Conservation (phyloP, 495 filamentous ascomycete species). For the Lasiosphaeria hispida region DNA sequence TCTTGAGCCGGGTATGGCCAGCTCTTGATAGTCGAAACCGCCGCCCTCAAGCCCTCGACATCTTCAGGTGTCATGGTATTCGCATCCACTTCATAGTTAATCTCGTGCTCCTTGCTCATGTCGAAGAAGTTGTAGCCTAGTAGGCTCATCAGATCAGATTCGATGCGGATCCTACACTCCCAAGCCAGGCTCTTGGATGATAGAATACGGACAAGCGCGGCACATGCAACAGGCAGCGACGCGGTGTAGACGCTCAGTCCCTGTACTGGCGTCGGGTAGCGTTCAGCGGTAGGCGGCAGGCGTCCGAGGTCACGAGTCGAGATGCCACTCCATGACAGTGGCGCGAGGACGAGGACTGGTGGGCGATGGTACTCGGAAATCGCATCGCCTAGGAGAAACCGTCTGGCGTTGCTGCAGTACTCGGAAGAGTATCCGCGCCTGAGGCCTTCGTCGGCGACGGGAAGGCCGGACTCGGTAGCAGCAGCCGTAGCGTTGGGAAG, state of each 20-base stretch:
- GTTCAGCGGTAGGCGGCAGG: conserved; percentile 1
- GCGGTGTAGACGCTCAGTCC: conserved; percentile 2
- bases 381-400: conserved; percentile 1
- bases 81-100: conserved; percentile 2
- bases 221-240: conserved; percentile 1
- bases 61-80: conserved; percentile 1
- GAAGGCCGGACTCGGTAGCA: conserved; percentile 2
- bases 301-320: conserved; percentile 1
- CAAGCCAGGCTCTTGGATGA: conserved; percentile 3
- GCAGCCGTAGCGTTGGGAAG: conserved; percentile 1
- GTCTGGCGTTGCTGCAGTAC: conserved; percentile 2
- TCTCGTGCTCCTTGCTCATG: conserved; percentile 2
- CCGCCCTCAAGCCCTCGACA: not conserved
- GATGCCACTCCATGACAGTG: conserved; percentile 2
- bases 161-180: not conserved
- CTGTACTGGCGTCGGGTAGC: conserved; percentile 1
- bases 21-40: conserved; percentile 3
- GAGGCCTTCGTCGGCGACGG: conserved; percentile 2
- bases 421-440: conserved; percentile 3
- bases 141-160: conserved; percentile 1
- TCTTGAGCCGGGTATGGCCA: conserved; percentile 3
- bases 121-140: conserved; percentile 2
- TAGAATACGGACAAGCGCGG: conserved; percentile 3
- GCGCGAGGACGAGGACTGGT: conserved; percentile 1
- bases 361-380: conserved; percentile 1